Base-by-base conservation (phyloP, 495 filamentous ascomycete species). In the Friedmanniomyces endolithicus region DNA sequence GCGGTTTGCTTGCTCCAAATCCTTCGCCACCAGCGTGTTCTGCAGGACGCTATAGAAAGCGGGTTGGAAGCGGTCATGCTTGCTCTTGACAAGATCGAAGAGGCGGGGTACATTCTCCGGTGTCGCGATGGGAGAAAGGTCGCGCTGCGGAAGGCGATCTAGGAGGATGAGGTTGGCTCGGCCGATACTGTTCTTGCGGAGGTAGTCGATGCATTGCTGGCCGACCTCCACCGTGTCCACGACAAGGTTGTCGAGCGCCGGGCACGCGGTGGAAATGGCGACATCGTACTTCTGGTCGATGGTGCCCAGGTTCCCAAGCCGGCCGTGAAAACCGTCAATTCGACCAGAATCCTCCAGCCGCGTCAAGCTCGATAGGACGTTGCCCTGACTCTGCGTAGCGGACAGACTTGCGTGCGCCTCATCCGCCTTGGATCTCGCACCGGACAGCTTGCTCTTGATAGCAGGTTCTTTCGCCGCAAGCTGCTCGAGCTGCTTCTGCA, bases 101-200 rank as follows among this genome's bases (percentile, higher is more conserved):
- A 98, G 74, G 20, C 92, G 79, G 6, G 92, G 90, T 14, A 90
- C 90, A 64, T 83, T 84, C 69, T 97, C 92, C 0, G 92, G 94
- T 0, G 94, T 97, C 34, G 85, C 77, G 52, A 96, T 87, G 0
- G 76, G 71, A 2, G 78, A 79, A 52, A 96, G 71, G 64, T 95
- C 85, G 44, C 85, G 79, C 43, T 75, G 72, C 31, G 87, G 76
- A 22, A 96, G 75, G 58, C 90, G 87, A 65, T 97, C 86, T 1
- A 98, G 79, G 56, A 90, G 86, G 63, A 97, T 97, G 65, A 98
- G 94, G 70, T 94, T 94, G 27, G 89, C 92, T 65, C 94, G 79
- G n/a, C 92, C 92, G 23, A 97, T 83, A 63, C 95, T 95, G 59
- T 94, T 97, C 74, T 97, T 97, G 23, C 92, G 82, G 17, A 98